A percentile compares a stretch with the other conserved stretches of the same genome.
Conservation (phyloP, 192 early-diverging fungal species). For the Diversispora epigaea region DNA sequence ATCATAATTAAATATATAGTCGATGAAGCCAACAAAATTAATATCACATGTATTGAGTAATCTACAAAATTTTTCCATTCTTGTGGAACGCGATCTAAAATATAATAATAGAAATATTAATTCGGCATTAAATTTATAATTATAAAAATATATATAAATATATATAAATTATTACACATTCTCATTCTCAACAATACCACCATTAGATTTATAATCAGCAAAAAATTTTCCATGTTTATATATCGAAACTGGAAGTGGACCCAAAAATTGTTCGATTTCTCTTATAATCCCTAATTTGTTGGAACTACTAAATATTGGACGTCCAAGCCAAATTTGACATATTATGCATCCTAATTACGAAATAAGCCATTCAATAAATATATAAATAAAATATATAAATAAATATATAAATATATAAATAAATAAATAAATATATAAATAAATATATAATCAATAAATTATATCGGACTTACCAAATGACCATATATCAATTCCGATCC, state of each 20-base stretch:
- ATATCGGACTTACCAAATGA: constrained; percentile 8
- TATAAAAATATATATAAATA: not conserved
- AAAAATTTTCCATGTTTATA: constrained; percentile 12
- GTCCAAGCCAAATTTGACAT: constrained; percentile 22
- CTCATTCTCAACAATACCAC: not conserved
- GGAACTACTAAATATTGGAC: constrained; percentile 11
- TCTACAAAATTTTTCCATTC: not conserved
- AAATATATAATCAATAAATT: not conserved
- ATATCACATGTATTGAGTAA: not conserved
- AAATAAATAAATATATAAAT: too few relatives aligned
- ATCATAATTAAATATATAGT: constrained; percentile 16
- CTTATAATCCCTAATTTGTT: constrained; percentile 1
- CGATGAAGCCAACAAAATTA: constrained; percentile 19
- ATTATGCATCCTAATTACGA: constrained; percentile 9
- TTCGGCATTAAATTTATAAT: not conserved
- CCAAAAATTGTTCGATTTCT: constrained; percentile 3
- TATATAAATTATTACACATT: not conserved
- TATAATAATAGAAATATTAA: not conserved
- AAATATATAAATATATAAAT: not conserved
- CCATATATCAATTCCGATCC: constrained; percentile 22
- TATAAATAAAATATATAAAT: not conserved
- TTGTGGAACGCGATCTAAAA: not conserved
- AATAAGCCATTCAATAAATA: too few relatives aligned
- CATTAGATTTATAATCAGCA: not conserved
- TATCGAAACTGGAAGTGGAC: not conserved